These are phyloP conservation scores for Tricholoma hemisulphureum DNA, from an alignment of 768 basidiomycete species.

Conservation along the genomic window DNA sequence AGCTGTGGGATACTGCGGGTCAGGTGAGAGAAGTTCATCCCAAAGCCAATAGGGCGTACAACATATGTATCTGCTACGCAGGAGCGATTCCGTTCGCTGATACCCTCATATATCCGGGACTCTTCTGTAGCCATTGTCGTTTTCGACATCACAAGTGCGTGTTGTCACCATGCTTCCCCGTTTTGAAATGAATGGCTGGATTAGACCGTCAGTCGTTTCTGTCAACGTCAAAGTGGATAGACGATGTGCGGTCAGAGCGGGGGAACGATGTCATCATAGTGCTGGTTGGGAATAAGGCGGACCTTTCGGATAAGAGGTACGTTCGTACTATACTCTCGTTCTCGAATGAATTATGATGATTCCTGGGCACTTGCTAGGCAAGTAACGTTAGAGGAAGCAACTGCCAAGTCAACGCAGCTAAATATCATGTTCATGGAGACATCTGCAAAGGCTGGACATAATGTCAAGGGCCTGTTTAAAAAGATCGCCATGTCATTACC, in stretches of 20 bases:
- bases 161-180: constrained; percentile 18
- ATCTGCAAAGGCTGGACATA: constrained; percentile 98
- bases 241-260: constrained; percentile 95
- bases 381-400: constrained; percentile 98
- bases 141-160: constrained; percentile 95
- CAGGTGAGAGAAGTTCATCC: constrained; percentile 55
- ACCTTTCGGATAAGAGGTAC: constrained; percentile 96
- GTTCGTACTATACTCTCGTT: constrained; percentile 23
- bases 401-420: constrained; percentile 83
- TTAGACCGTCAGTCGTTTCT: constrained; percentile 96
- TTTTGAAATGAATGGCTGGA: constrained; percentile 1
- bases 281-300: constrained; percentile 97
- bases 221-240: constrained; percentile 99
- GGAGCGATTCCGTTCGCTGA: constrained; percentile 97
- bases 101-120: constrained; percentile 98
- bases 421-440: constrained; percentile 99
- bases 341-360: constrained; percentile 7
- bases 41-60: neutral
- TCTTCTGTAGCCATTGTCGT: constrained; percentile 99
- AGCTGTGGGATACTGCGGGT: constrained; percentile 98
- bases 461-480: constrained; percentile 98
- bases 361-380: constrained; percentile 57
- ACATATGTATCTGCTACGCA: constrained; percentile 29
- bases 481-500: constrained; percentile 99
- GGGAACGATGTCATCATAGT: constrained; percentile 99